Percentiles rank a stretch among this genome's conserved stretches.
These are phyloP conservation scores for Pholiota microspora DNA, from an alignment of 768 basidiomycete species.

Conservation along the genomic window DNA sequence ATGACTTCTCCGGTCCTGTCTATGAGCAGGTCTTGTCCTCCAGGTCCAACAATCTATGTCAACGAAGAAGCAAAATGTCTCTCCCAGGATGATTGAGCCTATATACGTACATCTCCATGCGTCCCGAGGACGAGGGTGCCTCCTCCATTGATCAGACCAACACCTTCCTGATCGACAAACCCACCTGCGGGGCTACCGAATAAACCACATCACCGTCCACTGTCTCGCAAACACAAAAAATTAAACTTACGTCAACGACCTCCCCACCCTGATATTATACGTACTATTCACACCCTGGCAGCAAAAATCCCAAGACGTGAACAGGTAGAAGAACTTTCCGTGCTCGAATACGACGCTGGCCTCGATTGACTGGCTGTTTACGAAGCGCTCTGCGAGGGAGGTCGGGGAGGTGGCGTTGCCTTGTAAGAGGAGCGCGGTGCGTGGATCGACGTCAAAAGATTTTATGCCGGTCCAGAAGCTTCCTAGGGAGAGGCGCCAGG, in stretches of 20 bases:
- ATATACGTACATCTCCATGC: constrained; percentile 36
- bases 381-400: constrained; percentile 42
- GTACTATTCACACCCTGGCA: constrained; percentile 49
- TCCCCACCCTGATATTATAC: constrained; percentile 56
- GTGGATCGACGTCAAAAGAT: constrained; percentile 32
- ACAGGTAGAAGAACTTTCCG: constrained; percentile 50
- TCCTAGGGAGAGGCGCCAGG: constrained; percentile 49
- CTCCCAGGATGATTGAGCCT: too few relatives aligned
- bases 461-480: constrained; percentile 58
- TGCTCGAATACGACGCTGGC: constrained; percentile 42
- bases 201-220: not conserved
- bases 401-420: constrained; percentile 30
- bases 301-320: constrained; percentile 53
- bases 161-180: constrained; percentile 44
- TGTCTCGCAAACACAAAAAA: not conserved
- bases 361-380: constrained; percentile 43
- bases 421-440: constrained; percentile 35
- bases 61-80: not conserved
- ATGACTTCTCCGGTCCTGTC: constrained; percentile 41
- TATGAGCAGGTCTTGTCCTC: constrained; percentile 46
- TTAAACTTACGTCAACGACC: constrained; percentile 36
- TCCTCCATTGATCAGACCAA: constrained; percentile 43
- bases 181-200: constrained; percentile 35
- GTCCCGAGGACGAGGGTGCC: constrained; percentile 46
- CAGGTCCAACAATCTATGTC: constrained; percentile 46